A percentile compares a stretch with the other conserved stretches of the same genome.
These are phyloP conservation scores for Colletotrichum sp. DNA, from an alignment of 2,329 filamentous ascomycete species.

Conservation along the genomic window DNA sequence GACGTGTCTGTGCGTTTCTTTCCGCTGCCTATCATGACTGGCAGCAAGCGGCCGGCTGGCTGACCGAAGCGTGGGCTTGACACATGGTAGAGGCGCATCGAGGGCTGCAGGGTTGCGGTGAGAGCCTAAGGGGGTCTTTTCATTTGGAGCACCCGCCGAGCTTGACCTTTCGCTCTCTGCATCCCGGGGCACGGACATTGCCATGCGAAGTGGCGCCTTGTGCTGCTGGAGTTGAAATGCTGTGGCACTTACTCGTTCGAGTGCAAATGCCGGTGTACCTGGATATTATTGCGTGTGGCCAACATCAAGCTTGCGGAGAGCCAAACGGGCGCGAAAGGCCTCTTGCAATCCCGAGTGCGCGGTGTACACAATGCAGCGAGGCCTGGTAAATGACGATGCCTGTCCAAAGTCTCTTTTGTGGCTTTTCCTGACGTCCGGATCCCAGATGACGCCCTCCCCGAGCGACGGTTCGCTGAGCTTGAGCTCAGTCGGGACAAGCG, in stretches of 20 bases:
- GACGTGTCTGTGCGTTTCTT: constrained; percentile 9
- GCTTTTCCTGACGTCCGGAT: not conserved
- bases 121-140: not conserved
- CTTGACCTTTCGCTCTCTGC: not conserved
- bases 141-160: not conserved
- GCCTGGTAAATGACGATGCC: not conserved
- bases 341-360: not conserved
- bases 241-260: not conserved
- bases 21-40: not conserved
- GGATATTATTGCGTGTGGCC: not conserved
- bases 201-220: not conserved
- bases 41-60: not conserved
- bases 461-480: not conserved
- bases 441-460: not conserved
- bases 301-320: not conserved
- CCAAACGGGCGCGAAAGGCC: not conserved
- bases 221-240: not conserved
- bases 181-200: not conserved
- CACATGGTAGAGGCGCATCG: constrained; percentile 12
- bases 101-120: constrained; percentile 10
- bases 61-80: constrained; percentile 1
- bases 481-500: constrained; percentile 2
- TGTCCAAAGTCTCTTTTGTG: not conserved
- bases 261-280: not conserved
- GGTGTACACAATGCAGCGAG: not conserved